A percentile compares a stretch with the other conserved stretches of the same genome.
Conservation (phyloP, 2,329 filamentous ascomycete genomes). For the Dactylella cylindrospora region DNA sequence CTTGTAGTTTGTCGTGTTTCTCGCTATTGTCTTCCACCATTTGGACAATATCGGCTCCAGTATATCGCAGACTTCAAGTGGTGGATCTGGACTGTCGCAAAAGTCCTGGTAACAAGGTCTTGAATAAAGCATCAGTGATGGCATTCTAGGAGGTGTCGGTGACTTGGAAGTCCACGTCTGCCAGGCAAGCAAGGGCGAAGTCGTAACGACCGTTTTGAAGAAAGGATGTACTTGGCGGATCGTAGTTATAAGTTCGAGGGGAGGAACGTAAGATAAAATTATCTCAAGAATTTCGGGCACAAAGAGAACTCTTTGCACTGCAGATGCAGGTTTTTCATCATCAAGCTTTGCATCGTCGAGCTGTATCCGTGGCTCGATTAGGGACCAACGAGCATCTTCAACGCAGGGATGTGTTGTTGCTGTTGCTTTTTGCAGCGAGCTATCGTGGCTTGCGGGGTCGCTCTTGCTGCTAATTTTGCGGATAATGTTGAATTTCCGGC, state of each 20-base stretch:
- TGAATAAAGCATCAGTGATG: no score
- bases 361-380: no score
- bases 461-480: no score
- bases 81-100: no score
- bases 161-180: constrained; percentile 41
- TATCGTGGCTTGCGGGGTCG: no score
- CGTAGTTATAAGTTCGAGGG: constrained; percentile 38
- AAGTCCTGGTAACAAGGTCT: no score
- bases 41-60: constrained; percentile 32
- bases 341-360: no score
- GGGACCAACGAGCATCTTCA: no score
- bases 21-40: constrained; percentile 43
- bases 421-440: no score
- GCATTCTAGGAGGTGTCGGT: constrained; percentile 8
- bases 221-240: constrained; percentile 41
- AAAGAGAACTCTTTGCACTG: constrained; percentile 28
- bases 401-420: no score
- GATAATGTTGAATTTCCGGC: no score
- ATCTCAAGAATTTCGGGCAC: constrained; percentile 34
- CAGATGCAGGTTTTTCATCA: no score
- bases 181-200: constrained; percentile 29
- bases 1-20: constrained; percentile 34
- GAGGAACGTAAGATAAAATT: constrained; percentile 30
- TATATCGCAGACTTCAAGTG: constrained; percentile 33
- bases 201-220: constrained; percentile 33